These are phyloP conservation scores for Dothiorella sarmentorum DNA, from an alignment of 2,329 filamentous ascomycete species.

Conservation along the genomic window DNA sequence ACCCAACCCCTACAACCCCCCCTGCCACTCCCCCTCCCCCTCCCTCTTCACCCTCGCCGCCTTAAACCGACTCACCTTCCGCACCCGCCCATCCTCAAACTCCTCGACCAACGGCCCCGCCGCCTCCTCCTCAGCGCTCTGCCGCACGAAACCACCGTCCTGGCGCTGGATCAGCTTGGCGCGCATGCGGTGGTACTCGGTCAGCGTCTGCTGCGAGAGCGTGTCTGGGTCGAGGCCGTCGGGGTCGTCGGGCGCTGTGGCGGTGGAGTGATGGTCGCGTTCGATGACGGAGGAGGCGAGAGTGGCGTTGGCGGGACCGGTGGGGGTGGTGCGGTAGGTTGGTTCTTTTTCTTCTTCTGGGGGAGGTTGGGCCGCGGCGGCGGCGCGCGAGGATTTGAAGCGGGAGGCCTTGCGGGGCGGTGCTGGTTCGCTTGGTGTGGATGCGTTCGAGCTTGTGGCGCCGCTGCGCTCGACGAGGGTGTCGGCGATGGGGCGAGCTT, in stretches of 20 bases:
- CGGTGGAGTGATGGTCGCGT: constrained; percentile 36
- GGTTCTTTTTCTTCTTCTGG: constrained; percentile 9
- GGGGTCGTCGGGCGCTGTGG: constrained; percentile 32
- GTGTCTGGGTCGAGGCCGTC: constrained; percentile 64
- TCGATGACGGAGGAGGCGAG: constrained; percentile 60
- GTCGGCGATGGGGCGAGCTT: constrained; percentile 30
- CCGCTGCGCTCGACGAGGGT: constrained; percentile 33
- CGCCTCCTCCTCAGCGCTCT: constrained; percentile 62
- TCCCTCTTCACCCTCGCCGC: constrained; percentile 57
- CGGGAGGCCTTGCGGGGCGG: constrained; percentile 32
- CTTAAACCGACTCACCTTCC: constrained; percentile 69
- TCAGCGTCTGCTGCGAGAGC: constrained; percentile 72
- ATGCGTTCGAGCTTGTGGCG: constrained; percentile 10
- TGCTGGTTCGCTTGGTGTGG: constrained; percentile 20
- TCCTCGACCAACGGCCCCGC: constrained; percentile 66
- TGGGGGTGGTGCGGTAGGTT: constrained; percentile 31
- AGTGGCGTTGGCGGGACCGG: constrained; percentile 45
- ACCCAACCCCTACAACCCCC: not conserved
- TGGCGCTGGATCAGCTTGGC: constrained; percentile 79
- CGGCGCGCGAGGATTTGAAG: constrained; percentile 37
- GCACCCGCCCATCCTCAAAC: constrained; percentile 56
- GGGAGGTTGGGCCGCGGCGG: constrained; percentile 14
- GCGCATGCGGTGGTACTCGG: constrained; percentile 77
- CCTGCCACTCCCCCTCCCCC: constrained; percentile 22
- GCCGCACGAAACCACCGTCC: constrained; percentile 72